Conservation (phyloP, 352 stramenopile species). For the Pythium pyrilobum region DNA sequence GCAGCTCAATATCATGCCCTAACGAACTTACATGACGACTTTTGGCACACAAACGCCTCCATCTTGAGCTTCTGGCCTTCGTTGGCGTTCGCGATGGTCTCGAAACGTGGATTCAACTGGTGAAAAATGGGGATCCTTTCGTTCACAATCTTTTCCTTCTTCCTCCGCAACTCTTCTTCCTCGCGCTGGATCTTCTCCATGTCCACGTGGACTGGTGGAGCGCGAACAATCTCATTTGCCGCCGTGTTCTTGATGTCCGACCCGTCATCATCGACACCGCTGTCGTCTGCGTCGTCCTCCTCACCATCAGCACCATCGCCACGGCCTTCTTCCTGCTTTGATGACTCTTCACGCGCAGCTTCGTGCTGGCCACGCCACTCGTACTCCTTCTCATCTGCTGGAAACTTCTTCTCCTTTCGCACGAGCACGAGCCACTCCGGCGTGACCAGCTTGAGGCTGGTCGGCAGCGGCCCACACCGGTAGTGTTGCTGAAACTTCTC, state of each 20-base stretch:
- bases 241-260: constrained; percentile 36
- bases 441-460: constrained; percentile 36
- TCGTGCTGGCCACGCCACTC: constrained; percentile 36
- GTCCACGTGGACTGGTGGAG: constrained; percentile 28
- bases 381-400: constrained; percentile 17
- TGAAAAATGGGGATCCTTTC: constrained; percentile 66
- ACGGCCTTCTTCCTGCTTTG: constrained; percentile 9
- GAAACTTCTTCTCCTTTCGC: constrained; percentile 35
- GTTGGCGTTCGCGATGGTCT: constrained; percentile 29
- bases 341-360: constrained; percentile 8
- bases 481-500: constrained; percentile 27
- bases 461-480: constrained; percentile 29
- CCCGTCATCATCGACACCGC: constrained; percentile 35
- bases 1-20: not conserved
- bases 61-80: constrained; percentile 34
- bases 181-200: constrained; percentile 30
- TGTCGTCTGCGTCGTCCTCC: constrained; percentile 14
- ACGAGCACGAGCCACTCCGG: constrained; percentile 66
- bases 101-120: constrained; percentile 66
- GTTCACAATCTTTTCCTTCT: constrained; percentile 51
- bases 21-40: constrained; percentile 47
- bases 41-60: constrained; percentile 66
- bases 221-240: constrained; percentile 37
- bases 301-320: not conserved
- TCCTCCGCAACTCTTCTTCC: constrained; percentile 36